Percentiles rank a stretch among this genome's conserved stretches.
Conservation (phyloP, 345 rosid species). For the Pistacia vera region DNA sequence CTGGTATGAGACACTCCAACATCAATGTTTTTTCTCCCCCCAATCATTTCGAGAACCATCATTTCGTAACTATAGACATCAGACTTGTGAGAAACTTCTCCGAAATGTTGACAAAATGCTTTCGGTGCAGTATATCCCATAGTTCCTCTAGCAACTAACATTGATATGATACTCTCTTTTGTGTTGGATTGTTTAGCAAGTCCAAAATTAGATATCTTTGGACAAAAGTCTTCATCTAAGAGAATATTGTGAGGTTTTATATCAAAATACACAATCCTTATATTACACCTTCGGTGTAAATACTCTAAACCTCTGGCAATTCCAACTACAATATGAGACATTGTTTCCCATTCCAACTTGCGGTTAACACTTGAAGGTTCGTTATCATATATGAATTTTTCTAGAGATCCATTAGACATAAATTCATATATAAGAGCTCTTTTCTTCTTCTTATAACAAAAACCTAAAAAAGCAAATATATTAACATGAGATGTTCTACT, state of each 20-base stretch:
- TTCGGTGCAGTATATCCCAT: conserved; percentile 53
- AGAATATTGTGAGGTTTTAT: conserved; percentile 24
- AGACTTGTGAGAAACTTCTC: conserved; percentile 38
- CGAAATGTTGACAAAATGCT: conserved; percentile 32
- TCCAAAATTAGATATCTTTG: no score
- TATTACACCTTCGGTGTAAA: no score
- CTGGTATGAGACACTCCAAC: no score
- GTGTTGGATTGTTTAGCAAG: no score
- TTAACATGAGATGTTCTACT: conserved; percentile 31
- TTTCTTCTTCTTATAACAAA: no score
- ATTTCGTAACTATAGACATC: no score
- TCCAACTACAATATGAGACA: conserved; percentile 27
- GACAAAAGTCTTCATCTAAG: no score
- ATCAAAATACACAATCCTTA: no score
- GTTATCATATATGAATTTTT: conserved; percentile 10
- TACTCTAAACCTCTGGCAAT: conserved; percentile 32
- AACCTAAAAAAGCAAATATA: neutral
- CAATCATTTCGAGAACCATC: no score
- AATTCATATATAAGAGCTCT: no score
- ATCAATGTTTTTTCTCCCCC: no score
- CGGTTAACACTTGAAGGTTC: neutral
- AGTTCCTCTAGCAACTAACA: conserved; percentile 42
- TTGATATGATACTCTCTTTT: conserved; percentile 36
- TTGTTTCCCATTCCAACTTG: conserved; percentile 12
- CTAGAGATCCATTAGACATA: no score